Evolutionary conservation across 139 green algal genomes (phyloP).

Genomic region (Chlamydomonas applanata): DNA sequence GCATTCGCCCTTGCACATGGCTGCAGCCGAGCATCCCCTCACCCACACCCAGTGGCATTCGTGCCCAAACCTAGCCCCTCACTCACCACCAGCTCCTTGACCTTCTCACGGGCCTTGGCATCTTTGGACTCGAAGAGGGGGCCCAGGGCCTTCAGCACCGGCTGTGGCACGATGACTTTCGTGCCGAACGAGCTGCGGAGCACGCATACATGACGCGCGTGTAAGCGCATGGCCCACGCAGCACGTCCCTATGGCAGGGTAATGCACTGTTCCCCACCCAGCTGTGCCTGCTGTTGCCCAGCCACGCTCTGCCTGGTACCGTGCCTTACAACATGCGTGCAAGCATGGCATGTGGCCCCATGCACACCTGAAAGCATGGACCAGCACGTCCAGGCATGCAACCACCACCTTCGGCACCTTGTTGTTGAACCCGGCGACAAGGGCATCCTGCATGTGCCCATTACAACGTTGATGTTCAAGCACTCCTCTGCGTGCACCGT

Average conservation of each 20-base stretch:
- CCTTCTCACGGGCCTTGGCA: constrained; percentile 72
- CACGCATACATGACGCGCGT: too few relatives aligned
- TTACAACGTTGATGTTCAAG: not conserved
- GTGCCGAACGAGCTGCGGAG: constrained; percentile 71
- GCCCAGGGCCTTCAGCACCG: constrained; percentile 81
- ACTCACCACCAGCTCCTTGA: constrained; percentile 82
- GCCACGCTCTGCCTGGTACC: too few relatives aligned
- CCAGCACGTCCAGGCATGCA: constrained; percentile 69
- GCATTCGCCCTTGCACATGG: not conserved
- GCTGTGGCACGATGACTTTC: constrained; percentile 74
- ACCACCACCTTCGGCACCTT: constrained; percentile 91
- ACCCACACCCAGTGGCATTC: not conserved
- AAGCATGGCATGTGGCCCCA: too few relatives aligned
- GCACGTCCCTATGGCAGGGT: too few relatives aligned
- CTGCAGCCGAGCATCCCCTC: not conserved
- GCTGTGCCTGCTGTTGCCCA: too few relatives aligned
- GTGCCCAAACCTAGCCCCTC: not conserved
- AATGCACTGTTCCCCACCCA: too few relatives aligned
- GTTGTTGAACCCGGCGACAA: constrained; percentile 70
- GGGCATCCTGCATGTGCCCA: constrained; percentile 1
- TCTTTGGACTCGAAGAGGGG: constrained; percentile 87
- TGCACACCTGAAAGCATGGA: constrained; percentile 51
- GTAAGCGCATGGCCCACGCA: not conserved
- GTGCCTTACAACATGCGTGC: too few relatives aligned
- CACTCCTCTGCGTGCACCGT: not conserved